Evolutionary conservation across 768 basidiomycete species (phyloP).

Genomic region (Phylloporus sp.): DNA sequence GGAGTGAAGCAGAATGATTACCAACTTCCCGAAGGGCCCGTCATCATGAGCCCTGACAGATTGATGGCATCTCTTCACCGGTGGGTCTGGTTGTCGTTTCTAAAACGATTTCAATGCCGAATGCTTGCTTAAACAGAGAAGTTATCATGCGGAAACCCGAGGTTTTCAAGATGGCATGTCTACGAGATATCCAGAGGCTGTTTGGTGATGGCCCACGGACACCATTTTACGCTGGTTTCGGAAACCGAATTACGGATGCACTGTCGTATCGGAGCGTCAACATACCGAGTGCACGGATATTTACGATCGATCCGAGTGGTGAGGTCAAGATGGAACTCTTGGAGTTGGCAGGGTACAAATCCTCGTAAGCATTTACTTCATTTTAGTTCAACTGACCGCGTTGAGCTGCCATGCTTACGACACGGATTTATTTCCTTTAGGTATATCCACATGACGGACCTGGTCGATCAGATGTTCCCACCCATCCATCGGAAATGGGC

Average conservation of each 20-base stretch:
- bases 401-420: neutral
- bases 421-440: slow-evolving; percentile 35
- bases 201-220: slow-evolving; percentile 71
- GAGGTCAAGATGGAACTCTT: slow-evolving; percentile 97
- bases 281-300: slow-evolving; percentile 90
- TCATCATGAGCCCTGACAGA: slow-evolving; percentile 98
- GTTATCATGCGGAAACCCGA: slow-evolving; percentile 99
- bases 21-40: slow-evolving; percentile 95
- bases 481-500: slow-evolving; percentile 87
- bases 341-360: slow-evolving; percentile 96
- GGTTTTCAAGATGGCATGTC: slow-evolving; percentile 99
- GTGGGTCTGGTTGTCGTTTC: slow-evolving; percentile 40
- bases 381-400: neutral
- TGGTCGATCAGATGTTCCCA: slow-evolving; percentile 99
- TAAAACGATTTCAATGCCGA: neutral
- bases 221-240: slow-evolving; percentile 97
- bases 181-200: slow-evolving; percentile 88
- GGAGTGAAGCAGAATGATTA: slow-evolving; percentile 95
- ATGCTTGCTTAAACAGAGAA: slow-evolving; percentile 52
- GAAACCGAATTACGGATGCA: slow-evolving; percentile 97
- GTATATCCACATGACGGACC: slow-evolving; percentile 97
- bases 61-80: slow-evolving; percentile 92
- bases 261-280: slow-evolving; percentile 96
- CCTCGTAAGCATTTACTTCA: slow-evolving; percentile 77
- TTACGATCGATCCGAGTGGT: slow-evolving; percentile 92